These are phyloP conservation scores for Russula griseocarnosa DNA, from an alignment of 768 basidiomycete genomes.

Conservation along the genomic window DNA sequence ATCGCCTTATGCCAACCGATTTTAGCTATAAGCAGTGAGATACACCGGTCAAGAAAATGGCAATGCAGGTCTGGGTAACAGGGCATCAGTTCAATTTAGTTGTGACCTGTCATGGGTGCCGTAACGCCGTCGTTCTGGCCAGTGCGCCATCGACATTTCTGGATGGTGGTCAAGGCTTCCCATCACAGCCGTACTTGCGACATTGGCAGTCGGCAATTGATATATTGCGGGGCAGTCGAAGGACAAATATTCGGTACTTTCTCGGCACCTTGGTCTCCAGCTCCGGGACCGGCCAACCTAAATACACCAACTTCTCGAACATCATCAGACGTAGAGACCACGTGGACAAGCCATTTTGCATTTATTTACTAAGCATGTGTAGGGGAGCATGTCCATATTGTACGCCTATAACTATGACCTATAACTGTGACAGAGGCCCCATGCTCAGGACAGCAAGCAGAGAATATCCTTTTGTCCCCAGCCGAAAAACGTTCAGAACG, in stretches of 20 bases:
- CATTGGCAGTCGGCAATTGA: background rate
- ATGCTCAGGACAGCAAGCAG: background rate
- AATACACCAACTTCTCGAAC: background rate
- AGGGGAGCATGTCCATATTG: constrained; percentile 5
- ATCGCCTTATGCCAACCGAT: background rate
- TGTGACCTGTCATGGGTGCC: background rate
- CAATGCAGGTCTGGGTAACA: background rate
- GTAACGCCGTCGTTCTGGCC: background rate
- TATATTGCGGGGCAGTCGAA: background rate
- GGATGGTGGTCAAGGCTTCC: background rate
- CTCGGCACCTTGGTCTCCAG: background rate
- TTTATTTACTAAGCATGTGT: background rate
- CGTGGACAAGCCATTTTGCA: background rate
- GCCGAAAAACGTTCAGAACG: constrained; percentile 46
- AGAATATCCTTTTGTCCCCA: constrained; percentile 3
- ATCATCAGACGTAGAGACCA: background rate
- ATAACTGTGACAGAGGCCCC: background rate
- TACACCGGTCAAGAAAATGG: background rate
- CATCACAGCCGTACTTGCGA: background rate
- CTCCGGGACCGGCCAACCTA: no score
- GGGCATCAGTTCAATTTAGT: no score
- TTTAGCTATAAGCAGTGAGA: background rate
- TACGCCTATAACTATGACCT: background rate
- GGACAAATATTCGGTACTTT: background rate
- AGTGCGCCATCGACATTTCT: background rate